These are phyloP conservation scores for Debaryomyces prosopidis DNA, from an alignment of 805 yeast species.

Conservation along the genomic window DNA sequence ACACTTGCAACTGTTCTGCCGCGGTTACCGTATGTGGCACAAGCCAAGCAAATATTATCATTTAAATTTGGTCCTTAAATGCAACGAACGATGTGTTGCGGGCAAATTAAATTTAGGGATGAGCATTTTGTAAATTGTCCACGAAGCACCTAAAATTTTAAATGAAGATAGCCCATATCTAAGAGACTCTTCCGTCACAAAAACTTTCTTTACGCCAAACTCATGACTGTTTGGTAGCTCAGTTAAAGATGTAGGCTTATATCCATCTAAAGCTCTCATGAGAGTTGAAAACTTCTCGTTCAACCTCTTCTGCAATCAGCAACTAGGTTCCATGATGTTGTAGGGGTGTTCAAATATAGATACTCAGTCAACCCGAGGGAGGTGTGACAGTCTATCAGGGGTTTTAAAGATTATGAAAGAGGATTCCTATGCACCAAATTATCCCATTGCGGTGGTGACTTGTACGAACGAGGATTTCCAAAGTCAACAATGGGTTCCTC, in stretches of 20 bases:
- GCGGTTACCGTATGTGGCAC: not conserved
- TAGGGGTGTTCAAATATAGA: slow-evolving; percentile 57
- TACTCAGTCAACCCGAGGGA: slow-evolving; percentile 76
- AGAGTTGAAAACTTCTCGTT: not conserved
- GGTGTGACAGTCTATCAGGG: slow-evolving; percentile 72
- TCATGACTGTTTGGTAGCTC: not conserved
- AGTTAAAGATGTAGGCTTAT: not conserved
- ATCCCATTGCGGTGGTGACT: slow-evolving; percentile 61
- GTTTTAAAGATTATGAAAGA: slow-evolving; percentile 66
- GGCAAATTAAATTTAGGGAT: not conserved
- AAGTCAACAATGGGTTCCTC: slow-evolving; percentile 63
- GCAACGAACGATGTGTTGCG: not conserved
- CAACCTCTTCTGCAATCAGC: not conserved
- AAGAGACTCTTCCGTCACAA: not conserved
- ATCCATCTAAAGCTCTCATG: not conserved
- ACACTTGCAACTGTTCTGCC: not conserved
- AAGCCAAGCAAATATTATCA: not conserved
- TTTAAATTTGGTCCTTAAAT: not conserved
- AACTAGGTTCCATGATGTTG: too few relatives aligned
- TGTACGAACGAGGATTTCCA: slow-evolving; percentile 79
- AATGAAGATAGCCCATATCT: not conserved
- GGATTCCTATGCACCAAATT: slow-evolving; percentile 55
- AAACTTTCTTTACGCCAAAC: not conserved
- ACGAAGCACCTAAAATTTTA: not conserved
- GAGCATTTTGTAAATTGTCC: not conserved